Evolutionary conservation across 305 asterid genomes (phyloP).

Genomic region (Caryopteris hybrid): DNA sequence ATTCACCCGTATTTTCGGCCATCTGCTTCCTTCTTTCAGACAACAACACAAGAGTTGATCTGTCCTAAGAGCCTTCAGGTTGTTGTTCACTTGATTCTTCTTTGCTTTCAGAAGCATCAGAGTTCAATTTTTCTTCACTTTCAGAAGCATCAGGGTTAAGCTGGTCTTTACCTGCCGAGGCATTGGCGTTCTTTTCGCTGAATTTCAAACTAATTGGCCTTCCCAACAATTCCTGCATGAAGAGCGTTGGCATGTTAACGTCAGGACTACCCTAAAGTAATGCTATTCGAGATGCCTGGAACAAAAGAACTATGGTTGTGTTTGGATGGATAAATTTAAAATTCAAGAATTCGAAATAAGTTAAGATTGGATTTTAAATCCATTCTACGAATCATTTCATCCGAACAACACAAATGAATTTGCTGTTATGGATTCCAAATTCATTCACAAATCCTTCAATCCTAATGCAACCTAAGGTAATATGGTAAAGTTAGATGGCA

Average conservation of each 20-base stretch:
- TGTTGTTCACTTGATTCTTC: background rate
- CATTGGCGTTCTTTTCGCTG: conserved; percentile 41
- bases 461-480: background rate
- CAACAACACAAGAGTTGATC: background rate
- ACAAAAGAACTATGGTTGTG: background rate
- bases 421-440: background rate
- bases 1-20: background rate
- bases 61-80: conserved; percentile 23
- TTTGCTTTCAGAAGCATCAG: conserved; percentile 14
- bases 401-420: background rate
- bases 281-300: background rate
- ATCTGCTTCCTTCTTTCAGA: conserved; percentile 10
- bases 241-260: background rate
- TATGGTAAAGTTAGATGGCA: background rate
- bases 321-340: background rate
- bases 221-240: conserved; percentile 74
- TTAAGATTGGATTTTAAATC: background rate
- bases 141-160: conserved; percentile 12
- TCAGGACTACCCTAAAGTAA: background rate
- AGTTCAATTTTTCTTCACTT: conserved; percentile 1
- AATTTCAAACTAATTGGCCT: conserved; percentile 58
- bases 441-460: no score
- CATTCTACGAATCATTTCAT: background rate
- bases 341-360: background rate
- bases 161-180: background rate